Evolutionary conservation across 495 filamentous ascomycete species (phyloP).

Genomic region (Niebla homalea): DNA sequence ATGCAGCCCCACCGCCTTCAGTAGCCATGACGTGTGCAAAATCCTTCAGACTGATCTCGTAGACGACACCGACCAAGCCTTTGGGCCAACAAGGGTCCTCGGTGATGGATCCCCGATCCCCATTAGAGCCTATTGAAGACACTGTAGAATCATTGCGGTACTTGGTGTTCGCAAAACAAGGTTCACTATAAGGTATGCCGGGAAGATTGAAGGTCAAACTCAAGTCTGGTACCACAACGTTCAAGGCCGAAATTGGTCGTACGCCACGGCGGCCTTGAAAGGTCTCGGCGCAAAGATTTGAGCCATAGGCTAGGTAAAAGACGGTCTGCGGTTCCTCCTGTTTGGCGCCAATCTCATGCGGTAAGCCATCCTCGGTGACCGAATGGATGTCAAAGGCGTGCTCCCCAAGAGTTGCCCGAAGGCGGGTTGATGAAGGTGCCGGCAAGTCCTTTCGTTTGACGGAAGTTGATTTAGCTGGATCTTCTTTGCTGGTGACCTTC

Average conservation of each 20-base stretch:
- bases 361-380: neutral
- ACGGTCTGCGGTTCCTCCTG: slow-evolving; percentile 36
- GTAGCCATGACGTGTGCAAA: slow-evolving; percentile 79
- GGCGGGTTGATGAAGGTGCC: neutral
- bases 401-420: slow-evolving; percentile 6
- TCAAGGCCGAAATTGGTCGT: slow-evolving; percentile 59
- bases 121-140: neutral
- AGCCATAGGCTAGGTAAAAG: slow-evolving; percentile 91
- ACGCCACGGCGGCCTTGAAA: slow-evolving; percentile 68
- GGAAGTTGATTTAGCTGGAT: no score
- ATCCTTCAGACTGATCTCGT: slow-evolving; percentile 74
- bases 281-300: slow-evolving; percentile 64
- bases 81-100: slow-evolving; percentile 43
- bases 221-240: slow-evolving; percentile 67
- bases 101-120: neutral
- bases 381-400: neutral
- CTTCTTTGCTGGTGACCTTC: neutral
- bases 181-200: slow-evolving; percentile 75
- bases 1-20: slow-evolving; percentile 72
- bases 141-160: slow-evolving; percentile 26
- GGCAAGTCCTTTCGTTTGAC: neutral
- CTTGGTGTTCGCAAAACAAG: slow-evolving; percentile 78
- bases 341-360: neutral
- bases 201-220: slow-evolving; percentile 72
- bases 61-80: slow-evolving; percentile 82